phyloP scores from a whole-genome alignment of 2,329 filamentous ascomycete species.

The Ramichloridium luteum region DNA sequence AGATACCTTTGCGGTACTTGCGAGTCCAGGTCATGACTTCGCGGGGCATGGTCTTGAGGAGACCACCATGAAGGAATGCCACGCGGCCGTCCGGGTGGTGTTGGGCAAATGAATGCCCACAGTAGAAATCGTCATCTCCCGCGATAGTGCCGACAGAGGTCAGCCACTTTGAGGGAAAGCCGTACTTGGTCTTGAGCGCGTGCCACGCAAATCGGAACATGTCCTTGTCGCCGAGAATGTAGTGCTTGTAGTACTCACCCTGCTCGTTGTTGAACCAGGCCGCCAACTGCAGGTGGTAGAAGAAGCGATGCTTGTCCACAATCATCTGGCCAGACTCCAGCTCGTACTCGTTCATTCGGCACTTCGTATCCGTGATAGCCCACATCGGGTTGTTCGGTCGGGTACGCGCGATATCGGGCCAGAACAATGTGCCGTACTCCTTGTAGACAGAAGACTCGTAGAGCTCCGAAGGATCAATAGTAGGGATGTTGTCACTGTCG shows the following conservation, averaged over 20 bases:
- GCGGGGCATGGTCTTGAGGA: slow-evolving; percentile 21
- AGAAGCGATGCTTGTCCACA: slow-evolving; percentile 27
- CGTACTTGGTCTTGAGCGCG: slow-evolving; percentile 24
- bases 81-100: slow-evolving; percentile 23
- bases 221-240: slow-evolving; percentile 29
- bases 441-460: slow-evolving; percentile 19
- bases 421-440: slow-evolving; percentile 26
- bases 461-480: slow-evolving; percentile 20
- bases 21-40: slow-evolving; percentile 18
- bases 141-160: slow-evolving; percentile 20
- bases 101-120: slow-evolving; percentile 26
- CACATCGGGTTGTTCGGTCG: slow-evolving; percentile 22
- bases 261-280: slow-evolving; percentile 23
- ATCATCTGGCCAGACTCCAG: slow-evolving; percentile 26
- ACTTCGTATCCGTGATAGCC: slow-evolving; percentile 27
- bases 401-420: slow-evolving; percentile 28
- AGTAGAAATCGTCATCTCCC: slow-evolving; percentile 15
- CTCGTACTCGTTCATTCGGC: slow-evolving; percentile 27
- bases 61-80: slow-evolving; percentile 25
- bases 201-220: slow-evolving; percentile 27
- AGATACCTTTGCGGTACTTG: slow-evolving; percentile 19
- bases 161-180: slow-evolving; percentile 21
- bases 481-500: slow-evolving; percentile 28
- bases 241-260: slow-evolving; percentile 17
- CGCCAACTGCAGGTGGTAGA: slow-evolving; percentile 28